These are phyloP conservation scores for Saprolegnia diclina DNA, from an alignment of 352 stramenopile genomes.

Conservation along the genomic window DNA sequence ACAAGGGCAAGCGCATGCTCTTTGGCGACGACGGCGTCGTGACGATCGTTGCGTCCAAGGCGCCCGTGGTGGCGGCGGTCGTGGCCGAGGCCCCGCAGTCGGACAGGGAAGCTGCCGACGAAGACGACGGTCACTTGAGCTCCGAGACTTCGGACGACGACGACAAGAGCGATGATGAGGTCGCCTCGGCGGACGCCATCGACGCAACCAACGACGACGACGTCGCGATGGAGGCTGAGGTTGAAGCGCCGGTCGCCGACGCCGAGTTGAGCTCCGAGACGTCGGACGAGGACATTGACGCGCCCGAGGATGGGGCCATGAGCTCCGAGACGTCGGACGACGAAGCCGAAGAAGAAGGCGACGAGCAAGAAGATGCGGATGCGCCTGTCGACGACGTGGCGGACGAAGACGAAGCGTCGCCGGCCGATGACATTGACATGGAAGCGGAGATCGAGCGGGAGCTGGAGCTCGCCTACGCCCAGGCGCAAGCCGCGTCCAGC, in stretches of 20 bases:
- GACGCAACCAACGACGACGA: conserved; percentile 6
- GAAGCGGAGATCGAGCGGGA: conserved; percentile 29
- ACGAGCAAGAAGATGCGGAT: background rate
- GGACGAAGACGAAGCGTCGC: conserved; percentile 11
- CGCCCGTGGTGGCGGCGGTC: background rate
- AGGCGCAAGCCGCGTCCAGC: conserved; percentile 22
- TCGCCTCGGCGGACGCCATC: background rate
- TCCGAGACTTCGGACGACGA: conserved; percentile 25
- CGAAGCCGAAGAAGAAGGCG: background rate
- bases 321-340: background rate
- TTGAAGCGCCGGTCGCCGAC: background rate
- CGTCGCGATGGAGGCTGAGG: conserved; percentile 2
- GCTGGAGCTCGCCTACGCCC: conserved; percentile 24
- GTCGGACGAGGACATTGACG: conserved; percentile 10
- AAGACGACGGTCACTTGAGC: conserved; percentile 24
- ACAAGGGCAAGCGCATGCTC: conserved; percentile 28
- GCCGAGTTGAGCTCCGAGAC: conserved; percentile 2
- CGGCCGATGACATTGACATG: conserved; percentile 10
- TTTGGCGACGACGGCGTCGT: conserved; percentile 15
- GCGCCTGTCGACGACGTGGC: conserved; percentile 1
- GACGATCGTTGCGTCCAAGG: background rate
- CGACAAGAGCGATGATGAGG: background rate
- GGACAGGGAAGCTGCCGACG: background rate
- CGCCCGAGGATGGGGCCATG: background rate
- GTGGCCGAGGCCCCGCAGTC: background rate